Base-by-base conservation (phyloP, 2,329 filamentous ascomycete species). In the Diaporthe humulicola region DNA sequence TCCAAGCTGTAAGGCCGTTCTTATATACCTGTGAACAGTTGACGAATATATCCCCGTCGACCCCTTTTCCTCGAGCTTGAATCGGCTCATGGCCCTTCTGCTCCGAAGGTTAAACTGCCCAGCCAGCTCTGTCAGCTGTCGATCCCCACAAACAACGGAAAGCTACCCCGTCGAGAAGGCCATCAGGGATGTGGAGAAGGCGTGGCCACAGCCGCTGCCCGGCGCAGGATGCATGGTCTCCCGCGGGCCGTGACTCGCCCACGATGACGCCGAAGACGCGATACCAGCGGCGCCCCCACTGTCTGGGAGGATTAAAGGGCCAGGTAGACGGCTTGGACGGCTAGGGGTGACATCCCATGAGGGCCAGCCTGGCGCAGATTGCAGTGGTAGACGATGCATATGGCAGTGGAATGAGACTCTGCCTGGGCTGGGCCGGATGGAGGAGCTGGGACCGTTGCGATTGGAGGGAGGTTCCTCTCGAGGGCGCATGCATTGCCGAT, bases 91-190 rank as follows among this genome's bases (percentile, higher is more conserved):
- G 61, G 45, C 61, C 61, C 60, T 66, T 66, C 50, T 58, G 14
- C n/a, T 73, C 71, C 71, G 71, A 73, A 58, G 71, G 71, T 38
- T 73, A 69, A 73, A 50, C 50, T 69, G 30, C 38, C 45, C 64
- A 54, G 14, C 64, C 45, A 54, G 30, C n/a, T 40, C 50, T 69
- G 71, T 45, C 60, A 69, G 40, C 15, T 54, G 42, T 72, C 42
- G 70, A 72, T 50, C 70, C 57, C 64, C 64, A 54, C 64, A 54
- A 17, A 6, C 48, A 38, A 40, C 30, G 45, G 70, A 72, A 72
- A 38, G 30, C 42, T 56, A 64, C 45, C 45, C 48, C 45, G 36
- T 64, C 22, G 57, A 54, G 45, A 42, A 38, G 70, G 57, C 40
- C n/a, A 33, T 69, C n/a, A 48, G 54, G 48, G 48, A 69, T 52